Conservation (phyloP, 805 yeast species). For the Debaryomyces tyrocola region DNA sequence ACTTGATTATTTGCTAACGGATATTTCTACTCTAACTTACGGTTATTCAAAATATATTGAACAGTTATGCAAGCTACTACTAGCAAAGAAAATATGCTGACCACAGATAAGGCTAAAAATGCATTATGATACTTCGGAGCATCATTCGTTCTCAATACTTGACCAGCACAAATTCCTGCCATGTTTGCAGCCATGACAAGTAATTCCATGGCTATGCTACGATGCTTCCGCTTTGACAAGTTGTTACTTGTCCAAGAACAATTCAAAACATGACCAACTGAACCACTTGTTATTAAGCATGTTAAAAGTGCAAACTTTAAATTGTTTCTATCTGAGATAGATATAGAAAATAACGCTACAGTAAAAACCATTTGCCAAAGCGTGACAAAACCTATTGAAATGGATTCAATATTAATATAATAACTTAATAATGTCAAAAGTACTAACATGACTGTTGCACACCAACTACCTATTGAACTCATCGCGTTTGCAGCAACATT, state of each 20-base stretch:
- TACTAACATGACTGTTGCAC: slow-evolving; percentile 5
- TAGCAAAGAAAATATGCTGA: not conserved
- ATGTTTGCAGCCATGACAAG: slow-evolving; percentile 15
- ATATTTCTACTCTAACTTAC: too few species aligned
- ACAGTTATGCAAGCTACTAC: too few species aligned
- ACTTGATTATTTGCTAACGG: too few species aligned
- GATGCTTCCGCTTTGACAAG: slow-evolving; percentile 8
- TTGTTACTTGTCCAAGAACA: slow-evolving; percentile 12
- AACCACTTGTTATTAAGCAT: not conserved
- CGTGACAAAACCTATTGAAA: too few species aligned
- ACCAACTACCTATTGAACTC: slow-evolving; percentile 11
- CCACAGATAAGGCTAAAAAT: slow-evolving; percentile 8
- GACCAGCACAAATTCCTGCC: slow-evolving; percentile 17
- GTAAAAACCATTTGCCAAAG: not conserved
- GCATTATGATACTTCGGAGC: slow-evolving; percentile 12
- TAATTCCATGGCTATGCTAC: slow-evolving; percentile 13
- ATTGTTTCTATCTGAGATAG: not conserved
- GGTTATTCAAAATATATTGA: too few species aligned
- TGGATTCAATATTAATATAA: not conserved
- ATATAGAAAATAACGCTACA: not conserved
- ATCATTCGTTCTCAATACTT: slow-evolving; percentile 12
- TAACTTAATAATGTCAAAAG: not conserved
- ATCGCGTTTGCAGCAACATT: slow-evolving; percentile 11
- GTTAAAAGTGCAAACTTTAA: not conserved
- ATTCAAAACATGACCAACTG: slow-evolving; percentile 9